phyloP scores from a whole-genome alignment of 805 yeast genomes.

The Yarrowia sp. region DNA sequence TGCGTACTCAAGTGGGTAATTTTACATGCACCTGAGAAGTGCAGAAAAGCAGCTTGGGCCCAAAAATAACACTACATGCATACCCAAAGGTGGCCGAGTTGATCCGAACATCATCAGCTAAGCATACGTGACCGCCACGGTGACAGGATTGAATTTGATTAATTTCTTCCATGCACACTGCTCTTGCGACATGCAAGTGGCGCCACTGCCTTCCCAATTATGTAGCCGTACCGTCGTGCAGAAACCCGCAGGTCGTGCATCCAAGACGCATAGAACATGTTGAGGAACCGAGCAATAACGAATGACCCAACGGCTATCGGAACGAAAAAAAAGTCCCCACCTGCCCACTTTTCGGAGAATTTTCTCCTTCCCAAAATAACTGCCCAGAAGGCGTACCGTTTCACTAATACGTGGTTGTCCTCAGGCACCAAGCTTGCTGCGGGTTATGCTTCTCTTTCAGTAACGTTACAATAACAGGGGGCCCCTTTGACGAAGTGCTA shows the following conservation, averaged over 20 bases:
- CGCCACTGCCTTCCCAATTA: background rate
- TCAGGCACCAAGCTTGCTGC: background rate
- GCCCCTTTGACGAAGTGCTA: background rate
- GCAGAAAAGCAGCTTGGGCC: background rate
- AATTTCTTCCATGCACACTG: background rate
- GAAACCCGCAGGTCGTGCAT: conserved; percentile 3
- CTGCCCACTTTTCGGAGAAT: conserved; percentile 9
- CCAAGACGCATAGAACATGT: background rate
- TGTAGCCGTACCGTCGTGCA: conserved; percentile 22
- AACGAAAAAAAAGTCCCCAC: background rate
- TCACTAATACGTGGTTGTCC: too few relatives aligned
- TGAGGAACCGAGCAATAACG: background rate
- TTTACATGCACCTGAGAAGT: background rate
- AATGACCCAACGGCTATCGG: background rate
- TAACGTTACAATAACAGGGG: background rate
- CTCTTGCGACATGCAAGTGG: conserved; percentile 7
- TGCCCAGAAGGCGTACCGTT: too few relatives aligned
- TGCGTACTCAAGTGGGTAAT: background rate
- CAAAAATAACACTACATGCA: background rate
- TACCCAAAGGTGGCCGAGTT: background rate
- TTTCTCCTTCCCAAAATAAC: too few relatives aligned
- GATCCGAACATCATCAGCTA: background rate
- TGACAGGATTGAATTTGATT: background rate
- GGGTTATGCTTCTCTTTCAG: too few relatives aligned
- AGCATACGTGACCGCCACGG: background rate